phyloP scores from a whole-genome alignment of 2,329 filamentous ascomycete species.

The Corynespora cassiicola region DNA sequence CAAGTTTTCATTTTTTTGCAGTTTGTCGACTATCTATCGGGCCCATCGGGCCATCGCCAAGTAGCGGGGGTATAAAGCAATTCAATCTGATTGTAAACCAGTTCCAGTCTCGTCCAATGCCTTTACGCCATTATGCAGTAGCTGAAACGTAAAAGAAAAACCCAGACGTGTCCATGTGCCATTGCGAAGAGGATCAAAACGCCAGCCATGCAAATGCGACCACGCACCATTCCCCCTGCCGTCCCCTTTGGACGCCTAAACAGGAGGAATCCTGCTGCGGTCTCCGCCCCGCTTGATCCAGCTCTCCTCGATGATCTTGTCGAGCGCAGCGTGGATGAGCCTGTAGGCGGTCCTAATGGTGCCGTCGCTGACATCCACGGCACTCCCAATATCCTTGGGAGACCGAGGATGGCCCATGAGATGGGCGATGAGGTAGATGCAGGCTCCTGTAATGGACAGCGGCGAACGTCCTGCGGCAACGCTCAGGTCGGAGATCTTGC shows the following conservation, averaged over 20 bases:
- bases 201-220: not conserved
- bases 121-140: too few species aligned
- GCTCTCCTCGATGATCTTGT: constrained; percentile 75
- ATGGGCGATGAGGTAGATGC: constrained; percentile 94
- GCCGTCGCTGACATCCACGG: constrained; percentile 92
- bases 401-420: constrained; percentile 79
- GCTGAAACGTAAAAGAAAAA: too few species aligned
- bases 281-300: constrained; percentile 78
- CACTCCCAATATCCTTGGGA: constrained; percentile 84
- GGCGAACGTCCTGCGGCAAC: constrained; percentile 92
- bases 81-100: too few species aligned
- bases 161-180: not conserved
- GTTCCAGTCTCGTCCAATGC: too few species aligned
- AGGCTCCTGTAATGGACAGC: constrained; percentile 90
- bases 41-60: too few species aligned
- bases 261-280: constrained; percentile 72
- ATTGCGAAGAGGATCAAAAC: constrained; percentile 2
- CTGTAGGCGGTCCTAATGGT: constrained; percentile 97
- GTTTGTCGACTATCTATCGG: too few species aligned
- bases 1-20: too few species aligned
- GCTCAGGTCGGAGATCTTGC: constrained; percentile 76
- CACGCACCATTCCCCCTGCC: not conserved
- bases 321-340: constrained; percentile 76
- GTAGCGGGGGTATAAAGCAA: too few species aligned
- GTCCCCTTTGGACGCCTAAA: constrained; percentile 38